Evolutionary conservation across 805 yeast genomes (phyloP).

Genomic region (Yarrowia porcina): DNA sequence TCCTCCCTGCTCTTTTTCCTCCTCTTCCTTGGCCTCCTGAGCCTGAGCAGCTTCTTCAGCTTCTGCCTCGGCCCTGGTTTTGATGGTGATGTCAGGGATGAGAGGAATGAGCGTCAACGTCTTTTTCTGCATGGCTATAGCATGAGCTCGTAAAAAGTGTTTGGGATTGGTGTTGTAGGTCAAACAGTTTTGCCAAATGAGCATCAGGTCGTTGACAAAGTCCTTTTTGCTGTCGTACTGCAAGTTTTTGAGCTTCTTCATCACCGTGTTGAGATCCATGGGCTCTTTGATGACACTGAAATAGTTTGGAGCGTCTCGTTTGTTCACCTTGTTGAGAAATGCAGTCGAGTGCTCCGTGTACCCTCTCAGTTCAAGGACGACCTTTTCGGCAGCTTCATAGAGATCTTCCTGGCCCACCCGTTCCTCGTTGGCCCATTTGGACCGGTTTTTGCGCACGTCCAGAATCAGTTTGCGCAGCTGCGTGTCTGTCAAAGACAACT

Average conservation of each 20-base stretch:
- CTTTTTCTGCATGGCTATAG: conserved; percentile 92
- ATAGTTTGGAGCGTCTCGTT: conserved; percentile 97
- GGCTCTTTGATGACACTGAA: conserved; percentile 86
- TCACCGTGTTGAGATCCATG: conserved; percentile 93
- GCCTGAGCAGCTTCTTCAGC: conserved; percentile 37
- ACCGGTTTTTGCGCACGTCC: conserved; percentile 91
- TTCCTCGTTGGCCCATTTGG: conserved; percentile 97
- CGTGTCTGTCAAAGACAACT: conserved; percentile 64
- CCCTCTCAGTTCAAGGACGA: conserved; percentile 81
- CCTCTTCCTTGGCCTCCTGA: conserved; percentile 28
- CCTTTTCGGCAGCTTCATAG: conserved; percentile 96
- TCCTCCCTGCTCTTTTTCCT: conserved; percentile 26
- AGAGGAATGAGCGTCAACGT: conserved; percentile 70
- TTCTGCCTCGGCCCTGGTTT: conserved; percentile 47
- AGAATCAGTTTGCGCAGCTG: conserved; percentile 80
- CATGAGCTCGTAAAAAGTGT: conserved; percentile 87
- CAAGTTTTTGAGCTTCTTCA: conserved; percentile 79
- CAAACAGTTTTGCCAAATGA: conserved; percentile 93
- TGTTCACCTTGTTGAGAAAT: conserved; percentile 90
- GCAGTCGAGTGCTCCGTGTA: conserved; percentile 97
- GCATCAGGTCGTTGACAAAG: conserved; percentile 91
- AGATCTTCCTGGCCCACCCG: conserved; percentile 95
- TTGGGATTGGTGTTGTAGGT: conserved; percentile 92
- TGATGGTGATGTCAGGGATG: conserved; percentile 82
- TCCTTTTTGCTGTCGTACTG: conserved; percentile 82